Percentiles rank a stretch among this genome's conserved stretches.
phyloP scores from a whole-genome alignment of 2,329 filamentous ascomycete species.

The Epichloe hybrida region DNA sequence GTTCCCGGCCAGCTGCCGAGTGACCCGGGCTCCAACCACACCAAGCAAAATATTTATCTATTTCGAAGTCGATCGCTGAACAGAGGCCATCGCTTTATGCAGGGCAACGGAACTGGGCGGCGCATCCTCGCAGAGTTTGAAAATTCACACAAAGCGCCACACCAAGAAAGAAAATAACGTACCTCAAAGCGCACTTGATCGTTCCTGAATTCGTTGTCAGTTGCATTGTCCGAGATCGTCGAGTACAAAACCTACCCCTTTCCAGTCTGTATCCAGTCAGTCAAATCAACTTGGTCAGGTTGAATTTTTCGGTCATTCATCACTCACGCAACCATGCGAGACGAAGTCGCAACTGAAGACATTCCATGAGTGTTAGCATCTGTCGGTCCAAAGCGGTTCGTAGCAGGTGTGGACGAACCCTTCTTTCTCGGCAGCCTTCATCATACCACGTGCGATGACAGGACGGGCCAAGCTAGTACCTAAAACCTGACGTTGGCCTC shows the following conservation, averaged over 20 bases:
- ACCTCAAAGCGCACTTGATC: conserved; percentile 2
- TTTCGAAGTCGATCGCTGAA: not conserved
- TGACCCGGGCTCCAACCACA: not conserved
- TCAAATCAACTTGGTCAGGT: not conserved
- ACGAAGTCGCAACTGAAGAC: not conserved
- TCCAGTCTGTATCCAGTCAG: not conserved
- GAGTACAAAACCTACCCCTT: not conserved
- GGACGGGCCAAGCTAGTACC: conserved; percentile 50
- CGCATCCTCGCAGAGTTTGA: not conserved
- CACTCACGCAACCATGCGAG: conserved; percentile 2
- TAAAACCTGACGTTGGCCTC: not conserved
- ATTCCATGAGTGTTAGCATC: not conserved
- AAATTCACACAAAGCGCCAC: not conserved
- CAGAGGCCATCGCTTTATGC: not conserved
- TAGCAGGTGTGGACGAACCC: not conserved
- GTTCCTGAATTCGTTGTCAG: not conserved
- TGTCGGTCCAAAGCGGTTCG: not conserved
- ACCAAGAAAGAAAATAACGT: not conserved
- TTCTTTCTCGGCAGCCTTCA: conserved; percentile 19
- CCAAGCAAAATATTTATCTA: not conserved
- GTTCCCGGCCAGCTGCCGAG: not conserved
- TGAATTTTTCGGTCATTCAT: not conserved
- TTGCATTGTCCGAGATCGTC: not conserved
- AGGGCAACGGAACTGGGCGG: not conserved
- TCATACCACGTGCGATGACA: conserved; percentile 45